Evolutionary conservation across 2,329 filamentous ascomycete genomes (phyloP), one percentile per base, ranked within the genome.

Genomic region (Phaeosphaeriaceae sp.): DNA sequence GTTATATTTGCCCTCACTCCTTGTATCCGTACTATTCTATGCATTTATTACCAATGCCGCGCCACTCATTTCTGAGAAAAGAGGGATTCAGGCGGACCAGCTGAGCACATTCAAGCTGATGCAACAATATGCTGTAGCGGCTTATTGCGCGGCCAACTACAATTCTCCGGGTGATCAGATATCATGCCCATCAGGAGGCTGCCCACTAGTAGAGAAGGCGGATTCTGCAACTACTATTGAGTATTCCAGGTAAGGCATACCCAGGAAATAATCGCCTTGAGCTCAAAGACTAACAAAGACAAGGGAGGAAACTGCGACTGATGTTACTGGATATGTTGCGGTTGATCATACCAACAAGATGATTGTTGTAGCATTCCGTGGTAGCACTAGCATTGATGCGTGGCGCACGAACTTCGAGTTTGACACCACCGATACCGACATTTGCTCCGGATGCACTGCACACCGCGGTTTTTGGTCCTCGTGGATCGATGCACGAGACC

Each of bases 291-390:
- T 61, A 15, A 62, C 41, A 12, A 17, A 0, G 2, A 2, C 2
- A 18, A 65, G 62, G 18, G 30, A 41, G 13, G 50, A 61, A 4
- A 55, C 52, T 7, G 47, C 42, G 21, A 76, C 76, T 9, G 77
- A 79, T 43, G 74, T 77, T 0, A 75, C 77, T 2, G 79, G 79
- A 9, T 81, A 73, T 63, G 60, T 81, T 2, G 77, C 76, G 4
- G 59, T 71, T 15, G 78, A 81, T 56, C 55, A 68, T 26, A 76
- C 77, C 13, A 76, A 79, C 52, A 53, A 68, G 50, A 71, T 82
- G 46, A 82, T 89, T 46, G 78, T 88, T 42, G 65, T 87, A 23
- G 76, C 84, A 17, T 78, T 86, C 70, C 81, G 84, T 35, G 86
- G 87, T 54, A 82, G 79, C 48, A 67, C 68, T 47, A 83, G 83